phyloP scores from a whole-genome alignment of 768 basidiomycete genomes.

The Aureoboletus auriporus region DNA sequence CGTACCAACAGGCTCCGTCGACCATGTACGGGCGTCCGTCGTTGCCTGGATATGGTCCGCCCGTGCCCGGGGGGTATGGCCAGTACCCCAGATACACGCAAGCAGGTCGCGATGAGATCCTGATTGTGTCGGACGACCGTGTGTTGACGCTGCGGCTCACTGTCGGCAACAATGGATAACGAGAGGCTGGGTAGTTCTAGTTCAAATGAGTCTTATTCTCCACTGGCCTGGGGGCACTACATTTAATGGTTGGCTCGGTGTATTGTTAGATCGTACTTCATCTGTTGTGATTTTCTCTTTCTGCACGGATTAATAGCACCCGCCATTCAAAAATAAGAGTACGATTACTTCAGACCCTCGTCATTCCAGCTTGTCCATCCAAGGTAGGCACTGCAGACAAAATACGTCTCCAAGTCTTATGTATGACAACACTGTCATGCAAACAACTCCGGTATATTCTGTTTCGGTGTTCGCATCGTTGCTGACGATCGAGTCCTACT shows the following conservation, averaged over 20 bases:
- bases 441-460: too few species aligned
- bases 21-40: conserved; percentile 26
- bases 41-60: conserved; percentile 24
- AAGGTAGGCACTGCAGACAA: too few species aligned
- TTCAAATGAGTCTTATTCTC: conserved; percentile 9
- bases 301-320: too few species aligned
- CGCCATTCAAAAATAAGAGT: too few species aligned
- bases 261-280: conserved; percentile 24
- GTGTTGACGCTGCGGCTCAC: conserved; percentile 65
- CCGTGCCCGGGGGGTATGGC: conserved; percentile 31
- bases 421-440: too few species aligned
- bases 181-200: too few species aligned
- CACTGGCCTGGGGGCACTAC: conserved; percentile 10
- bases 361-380: too few species aligned
- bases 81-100: conserved; percentile 45
- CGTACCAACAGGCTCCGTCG: conserved; percentile 29
- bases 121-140: conserved; percentile 87
- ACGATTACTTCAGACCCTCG: too few species aligned
- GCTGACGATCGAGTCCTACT: too few species aligned
- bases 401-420: too few species aligned
- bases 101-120: conserved; percentile 74
- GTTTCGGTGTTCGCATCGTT: too few species aligned
- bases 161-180: conserved; percentile 19
- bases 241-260: conserved; percentile 11
- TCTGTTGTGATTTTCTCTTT: conserved; percentile 26